These are phyloP conservation scores for Russula griseocarnosa DNA, from an alignment of 768 basidiomycete species.

Conservation along the genomic window DNA sequence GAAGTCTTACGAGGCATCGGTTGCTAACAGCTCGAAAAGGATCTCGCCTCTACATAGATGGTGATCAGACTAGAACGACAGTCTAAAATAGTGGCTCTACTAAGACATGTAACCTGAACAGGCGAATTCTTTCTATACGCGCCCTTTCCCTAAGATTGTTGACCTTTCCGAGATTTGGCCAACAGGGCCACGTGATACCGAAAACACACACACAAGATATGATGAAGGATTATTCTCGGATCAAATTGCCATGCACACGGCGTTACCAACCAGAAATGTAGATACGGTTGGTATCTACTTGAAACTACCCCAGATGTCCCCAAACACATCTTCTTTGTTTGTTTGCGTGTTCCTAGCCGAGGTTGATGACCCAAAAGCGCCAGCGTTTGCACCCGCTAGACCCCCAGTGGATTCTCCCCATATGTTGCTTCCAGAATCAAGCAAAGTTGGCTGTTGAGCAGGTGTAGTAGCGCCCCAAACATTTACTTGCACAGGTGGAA, in stretches of 20 bases:
- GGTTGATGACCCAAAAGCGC: slow-evolving; percentile 39
- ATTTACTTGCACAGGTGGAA: slow-evolving; percentile 32
- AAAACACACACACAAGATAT: no score
- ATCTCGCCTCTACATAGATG: slow-evolving; percentile 28
- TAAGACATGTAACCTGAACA: not conserved
- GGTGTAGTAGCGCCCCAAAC: slow-evolving; percentile 37
- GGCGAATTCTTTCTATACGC: not conserved
- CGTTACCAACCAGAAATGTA: not conserved
- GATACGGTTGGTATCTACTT: slow-evolving; percentile 44
- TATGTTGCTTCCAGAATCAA: slow-evolving; percentile 47
- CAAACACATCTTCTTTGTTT: slow-evolving; percentile 75
- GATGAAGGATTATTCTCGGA: not conserved
- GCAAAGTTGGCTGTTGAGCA: slow-evolving; percentile 34
- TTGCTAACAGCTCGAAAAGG: slow-evolving; percentile 27
- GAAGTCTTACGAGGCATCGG: not conserved
- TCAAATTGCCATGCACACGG: not conserved
- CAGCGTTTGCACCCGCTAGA: slow-evolving; percentile 29
- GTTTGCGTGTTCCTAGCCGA: slow-evolving; percentile 30
- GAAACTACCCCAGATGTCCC: slow-evolving; percentile 80
- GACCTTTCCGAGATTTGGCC: not conserved
- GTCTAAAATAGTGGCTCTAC: not conserved
- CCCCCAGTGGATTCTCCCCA: slow-evolving; percentile 47
- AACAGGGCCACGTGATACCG: not conserved
- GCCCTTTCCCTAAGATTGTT: not conserved
- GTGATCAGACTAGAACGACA: not conserved